A percentile compares a stretch with the other conserved stretches of the same genome.
Evolutionary conservation across 345 rosid species (phyloP).

Genomic region (Syzygium aromaticum): DNA sequence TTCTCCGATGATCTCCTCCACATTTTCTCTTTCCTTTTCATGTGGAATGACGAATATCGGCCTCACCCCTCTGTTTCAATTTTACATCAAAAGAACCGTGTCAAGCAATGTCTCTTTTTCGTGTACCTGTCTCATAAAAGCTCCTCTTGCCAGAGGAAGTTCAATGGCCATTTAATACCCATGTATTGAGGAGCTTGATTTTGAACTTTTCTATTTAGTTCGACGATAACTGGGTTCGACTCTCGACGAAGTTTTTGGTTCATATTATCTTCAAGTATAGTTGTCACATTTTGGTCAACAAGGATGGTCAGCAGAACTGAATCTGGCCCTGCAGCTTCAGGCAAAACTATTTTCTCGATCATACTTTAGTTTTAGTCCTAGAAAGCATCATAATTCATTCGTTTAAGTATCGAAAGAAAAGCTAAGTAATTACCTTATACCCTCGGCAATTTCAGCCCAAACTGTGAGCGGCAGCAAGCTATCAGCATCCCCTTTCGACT

Average conservation of each 20-base stretch:
- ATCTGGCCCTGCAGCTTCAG: not conserved
- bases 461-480: constrained; percentile 61
- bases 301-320: not conserved
- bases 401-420: not conserved
- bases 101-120: not conserved
- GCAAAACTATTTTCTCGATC: not conserved
- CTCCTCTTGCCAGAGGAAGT: not conserved
- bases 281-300: not conserved
- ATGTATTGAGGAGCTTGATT: not conserved
- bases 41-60: constrained; percentile 86
- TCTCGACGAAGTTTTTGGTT: not conserved
- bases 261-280: not conserved
- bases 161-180: not conserved
- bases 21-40: constrained; percentile 84
- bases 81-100: not conserved
- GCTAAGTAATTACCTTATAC: constrained; percentile 35
- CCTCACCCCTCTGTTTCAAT: constrained; percentile 48
- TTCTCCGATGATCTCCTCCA: constrained; percentile 72
- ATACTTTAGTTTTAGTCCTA: not conserved
- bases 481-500: constrained; percentile 71
- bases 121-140: not conserved
- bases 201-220: not conserved
- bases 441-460: constrained; percentile 61
- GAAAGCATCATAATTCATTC: not conserved
- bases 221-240: not conserved